phyloP scores from a whole-genome alignment of 2,329 filamentous ascomycete genomes.

The Penicillium crustosum region DNA sequence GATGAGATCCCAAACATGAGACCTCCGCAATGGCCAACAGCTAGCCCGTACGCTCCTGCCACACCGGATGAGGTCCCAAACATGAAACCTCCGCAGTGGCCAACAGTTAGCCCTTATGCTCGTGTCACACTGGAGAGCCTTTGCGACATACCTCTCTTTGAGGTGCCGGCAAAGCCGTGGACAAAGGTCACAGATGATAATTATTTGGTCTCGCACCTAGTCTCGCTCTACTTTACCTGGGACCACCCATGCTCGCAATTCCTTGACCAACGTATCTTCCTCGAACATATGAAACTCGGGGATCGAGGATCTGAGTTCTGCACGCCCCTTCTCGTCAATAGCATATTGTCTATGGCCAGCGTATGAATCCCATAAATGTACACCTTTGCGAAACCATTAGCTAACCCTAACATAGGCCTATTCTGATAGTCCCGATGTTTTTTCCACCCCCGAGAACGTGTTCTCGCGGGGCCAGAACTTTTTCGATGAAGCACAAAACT shows the following conservation, averaged over 20 bases:
- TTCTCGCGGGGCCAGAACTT: constrained; percentile 37
- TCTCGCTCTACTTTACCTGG: constrained; percentile 93
- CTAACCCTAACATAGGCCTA: constrained; percentile 33
- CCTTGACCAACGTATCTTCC: constrained; percentile 74
- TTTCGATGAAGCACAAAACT: constrained; percentile 36
- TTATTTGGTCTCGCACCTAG: constrained; percentile 73
- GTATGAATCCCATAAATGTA: constrained; percentile 24
- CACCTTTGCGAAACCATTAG: neutral
- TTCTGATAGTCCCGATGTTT: constrained; percentile 37
- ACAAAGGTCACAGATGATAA: constrained; percentile 75
- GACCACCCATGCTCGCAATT: constrained; percentile 84
- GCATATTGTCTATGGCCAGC: constrained; percentile 66
- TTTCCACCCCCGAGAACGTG: constrained; percentile 28
- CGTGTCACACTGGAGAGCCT: constrained; percentile 34
- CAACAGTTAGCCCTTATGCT: constrained; percentile 20
- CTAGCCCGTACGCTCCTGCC: too few species aligned
- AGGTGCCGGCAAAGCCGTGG: constrained; percentile 56
- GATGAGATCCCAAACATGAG: neutral
- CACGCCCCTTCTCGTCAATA: constrained; percentile 80
- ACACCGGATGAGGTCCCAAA: neutral
- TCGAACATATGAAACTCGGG: constrained; percentile 49
- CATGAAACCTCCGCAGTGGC: neutral
- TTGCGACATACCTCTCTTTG: constrained; percentile 37
- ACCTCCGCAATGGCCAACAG: neutral
- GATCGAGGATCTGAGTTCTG: constrained; percentile 66